Base-by-base conservation (phyloP, 805 yeast species). In the Blastobotrys attinorum region DNA sequence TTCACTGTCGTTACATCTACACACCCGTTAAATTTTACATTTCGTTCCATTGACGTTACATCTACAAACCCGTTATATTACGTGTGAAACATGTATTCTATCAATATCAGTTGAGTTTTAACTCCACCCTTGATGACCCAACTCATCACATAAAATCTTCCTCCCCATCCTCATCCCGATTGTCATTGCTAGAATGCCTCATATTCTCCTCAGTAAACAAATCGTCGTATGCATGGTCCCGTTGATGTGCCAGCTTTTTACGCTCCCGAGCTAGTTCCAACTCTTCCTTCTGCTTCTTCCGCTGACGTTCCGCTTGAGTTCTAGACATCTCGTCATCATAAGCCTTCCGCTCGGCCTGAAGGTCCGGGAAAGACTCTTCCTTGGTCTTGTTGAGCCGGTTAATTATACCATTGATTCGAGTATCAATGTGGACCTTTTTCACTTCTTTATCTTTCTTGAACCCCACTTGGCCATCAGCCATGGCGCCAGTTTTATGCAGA, bases 381-480 rank as follows among this genome's bases (percentile, higher is more conserved):
- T 77, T 74, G 3, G 90, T 81, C 60, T 80, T 82, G 55, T 73
- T 76, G 47, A 83, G 63, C 49, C 78, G 68, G 53, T 81, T 83
- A 31, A 84, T 58, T 2, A 80, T 66, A 3, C 74, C 62, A 54
- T 79, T 82, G 37, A 79, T 79, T 50, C 79, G 70, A 31, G 70
- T 70, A 40, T 69, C 72, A 25, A 85, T 72, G 48, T 68, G 71
- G 23, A 76, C 61, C 48, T 75, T 71, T 47, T 67, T 73, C 20
- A 81, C 78, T 41, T 65, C 62, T 47, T 72, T 75, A 2, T 69
- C 71, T 46, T 80, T 77, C 45, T 79, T 74, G 61, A 83, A 84
- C 1, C 84, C 75, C 4, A 84, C 94, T 40, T 86, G 85, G 3
- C 94, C 94, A 3, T 75, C 76, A 39, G 76, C 86, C 92, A 83